A percentile compares a stretch with the other conserved stretches of the same genome.
These are phyloP conservation scores for Fusarium virguliforme DNA, from an alignment of 2,329 filamentous ascomycete genomes.

Conservation along the genomic window DNA sequence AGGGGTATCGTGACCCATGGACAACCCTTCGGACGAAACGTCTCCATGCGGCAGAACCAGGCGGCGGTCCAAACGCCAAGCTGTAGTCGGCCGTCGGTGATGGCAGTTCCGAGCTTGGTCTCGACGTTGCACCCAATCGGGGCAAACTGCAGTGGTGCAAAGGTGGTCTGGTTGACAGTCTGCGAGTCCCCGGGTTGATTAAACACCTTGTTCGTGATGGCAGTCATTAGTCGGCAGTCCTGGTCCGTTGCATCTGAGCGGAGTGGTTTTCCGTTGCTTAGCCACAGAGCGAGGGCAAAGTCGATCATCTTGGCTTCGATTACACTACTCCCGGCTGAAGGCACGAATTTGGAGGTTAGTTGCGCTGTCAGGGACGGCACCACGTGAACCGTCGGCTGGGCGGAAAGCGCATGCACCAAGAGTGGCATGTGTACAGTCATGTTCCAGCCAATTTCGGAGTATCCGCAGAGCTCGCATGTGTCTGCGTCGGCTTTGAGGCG, in stretches of 20 bases:
- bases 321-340: not conserved
- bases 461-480: not conserved
- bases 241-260: not conserved
- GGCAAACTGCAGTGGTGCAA: slow-evolving; percentile 7
- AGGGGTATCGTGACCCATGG: slow-evolving; percentile 3
- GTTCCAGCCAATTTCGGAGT: not conserved
- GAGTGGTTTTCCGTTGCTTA: not conserved
- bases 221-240: not conserved
- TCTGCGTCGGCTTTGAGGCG: slow-evolving; percentile 4
- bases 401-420: not conserved
- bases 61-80: not conserved
- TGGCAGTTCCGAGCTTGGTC: not conserved
- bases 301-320: slow-evolving; percentile 12
- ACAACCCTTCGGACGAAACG: not conserved
- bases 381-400: not conserved
- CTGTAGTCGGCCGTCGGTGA: not conserved
- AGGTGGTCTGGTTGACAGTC: slow-evolving; percentile 3
- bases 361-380: slow-evolving; percentile 1
- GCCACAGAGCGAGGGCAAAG: slow-evolving; percentile 3
- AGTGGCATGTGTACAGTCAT: slow-evolving; percentile 13
- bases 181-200: not conserved
- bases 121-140: slow-evolving; percentile 14
- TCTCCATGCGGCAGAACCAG: slow-evolving; percentile 3
- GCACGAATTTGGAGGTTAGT: not conserved
- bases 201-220: not conserved